A percentile compares a stretch with the other conserved stretches of the same genome.
Evolutionary conservation across 2,329 filamentous ascomycete species (phyloP).

Genomic region (Ascocoryne sarcoides): DNA sequence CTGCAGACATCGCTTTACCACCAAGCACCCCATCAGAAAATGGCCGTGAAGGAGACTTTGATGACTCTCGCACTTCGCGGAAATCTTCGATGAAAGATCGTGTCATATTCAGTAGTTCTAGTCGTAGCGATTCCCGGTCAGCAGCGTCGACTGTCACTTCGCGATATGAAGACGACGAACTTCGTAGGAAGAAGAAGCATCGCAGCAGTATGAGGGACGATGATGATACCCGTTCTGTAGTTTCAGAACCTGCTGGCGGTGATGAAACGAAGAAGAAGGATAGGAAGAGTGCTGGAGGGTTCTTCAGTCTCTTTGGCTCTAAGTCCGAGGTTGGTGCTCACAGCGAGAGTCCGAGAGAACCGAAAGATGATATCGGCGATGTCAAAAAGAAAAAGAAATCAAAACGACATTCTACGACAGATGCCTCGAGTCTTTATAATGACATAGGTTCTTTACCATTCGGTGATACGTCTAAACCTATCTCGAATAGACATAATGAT

Average conservation of each 20-base stretch:
- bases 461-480: constrained; percentile 17
- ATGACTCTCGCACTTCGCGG: constrained; percentile 28
- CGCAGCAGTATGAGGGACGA: constrained; percentile 34
- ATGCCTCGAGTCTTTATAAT: constrained; percentile 20
- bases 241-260: constrained; percentile 33
- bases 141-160: constrained; percentile 37
- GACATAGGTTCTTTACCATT: constrained; percentile 17
- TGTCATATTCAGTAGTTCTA: constrained; percentile 35
- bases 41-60: constrained; percentile 24
- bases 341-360: constrained; percentile 16
- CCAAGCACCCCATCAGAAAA: constrained; percentile 23
- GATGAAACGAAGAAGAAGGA: constrained; percentile 31
- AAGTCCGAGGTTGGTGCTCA: constrained; percentile 25
- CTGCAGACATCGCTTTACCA: constrained; percentile 24
- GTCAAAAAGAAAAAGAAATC: constrained; percentile 27
- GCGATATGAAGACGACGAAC: constrained; percentile 27
- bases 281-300: constrained; percentile 32
- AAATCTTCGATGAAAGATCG: constrained; percentile 32
- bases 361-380: constrained; percentile 24
- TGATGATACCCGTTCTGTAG: constrained; percentile 39
- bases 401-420: constrained; percentile 24
- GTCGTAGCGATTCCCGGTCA: constrained; percentile 36
- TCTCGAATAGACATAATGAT: constrained; percentile 21
- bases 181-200: constrained; percentile 29
- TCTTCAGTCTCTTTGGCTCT: constrained; percentile 36